phyloP scores from a whole-genome alignment of 495 filamentous ascomycete species.

The Hypomontagnella monticulosa region DNA sequence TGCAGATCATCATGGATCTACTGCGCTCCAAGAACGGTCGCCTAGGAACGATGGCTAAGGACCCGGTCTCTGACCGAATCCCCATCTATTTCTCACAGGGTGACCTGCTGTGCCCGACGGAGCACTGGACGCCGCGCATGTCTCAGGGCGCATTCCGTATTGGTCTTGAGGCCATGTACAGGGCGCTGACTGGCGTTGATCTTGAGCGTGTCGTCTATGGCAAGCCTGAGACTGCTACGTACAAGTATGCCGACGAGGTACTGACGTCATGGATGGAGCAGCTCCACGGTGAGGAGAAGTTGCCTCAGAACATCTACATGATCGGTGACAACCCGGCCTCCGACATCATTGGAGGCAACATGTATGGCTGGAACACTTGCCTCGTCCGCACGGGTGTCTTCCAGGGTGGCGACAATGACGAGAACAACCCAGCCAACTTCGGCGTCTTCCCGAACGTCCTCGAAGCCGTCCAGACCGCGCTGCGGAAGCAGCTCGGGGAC shows the following conservation, averaged over 20 bases:
- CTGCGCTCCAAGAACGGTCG: conserved; percentile 78
- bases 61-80: conserved; percentile 71
- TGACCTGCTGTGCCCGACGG: conserved; percentile 79
- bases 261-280: conserved; percentile 78
- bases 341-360: conserved; percentile 81
- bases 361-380: conserved; percentile 85
- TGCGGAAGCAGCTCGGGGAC: conserved; percentile 79
- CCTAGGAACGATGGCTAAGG: conserved; percentile 71
- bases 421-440: conserved; percentile 93
- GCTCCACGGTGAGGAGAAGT: conserved; percentile 74
- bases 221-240: conserved; percentile 81
- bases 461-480: conserved; percentile 93
- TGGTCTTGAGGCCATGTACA: conserved; percentile 81
- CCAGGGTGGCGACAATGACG: conserved; percentile 76
- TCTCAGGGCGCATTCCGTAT: conserved; percentile 81
- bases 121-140: conserved; percentile 77
- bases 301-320: conserved; percentile 83
- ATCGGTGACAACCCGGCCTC: conserved; percentile 82
- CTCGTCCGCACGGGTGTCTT: conserved; percentile 74
- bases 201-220: conserved; percentile 87
- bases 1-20: conserved; percentile 86
- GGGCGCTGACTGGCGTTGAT: conserved; percentile 74
- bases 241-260: conserved; percentile 84
- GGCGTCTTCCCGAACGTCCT: conserved; percentile 86
- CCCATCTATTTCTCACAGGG: conserved; percentile 81